These are phyloP conservation scores for Nicotiana knightiana DNA, from an alignment of 257 asterid genomes.

Conservation along the genomic window DNA sequence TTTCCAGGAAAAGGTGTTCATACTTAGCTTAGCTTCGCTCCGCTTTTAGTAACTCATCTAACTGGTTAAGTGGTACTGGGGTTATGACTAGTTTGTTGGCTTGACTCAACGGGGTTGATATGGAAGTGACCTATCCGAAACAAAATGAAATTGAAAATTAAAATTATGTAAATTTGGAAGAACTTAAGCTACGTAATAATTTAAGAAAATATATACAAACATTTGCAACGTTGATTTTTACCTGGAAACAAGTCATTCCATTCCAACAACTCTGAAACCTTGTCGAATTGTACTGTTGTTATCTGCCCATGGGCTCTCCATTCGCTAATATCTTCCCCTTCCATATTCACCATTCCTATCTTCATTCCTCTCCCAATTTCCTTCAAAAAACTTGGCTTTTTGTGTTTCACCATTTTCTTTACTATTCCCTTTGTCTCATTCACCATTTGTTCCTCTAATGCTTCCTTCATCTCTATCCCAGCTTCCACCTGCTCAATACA, in stretches of 20 bases:
- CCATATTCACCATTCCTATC: slow-evolving; percentile 80
- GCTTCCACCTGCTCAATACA: slow-evolving; percentile 29
- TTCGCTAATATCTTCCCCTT: slow-evolving; percentile 53
- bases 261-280: slow-evolving; percentile 46
- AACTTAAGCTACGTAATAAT: background rate
- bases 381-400: slow-evolving; percentile 57
- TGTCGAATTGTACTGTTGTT: slow-evolving; percentile 33
- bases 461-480: slow-evolving; percentile 51
- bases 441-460: slow-evolving; percentile 30
- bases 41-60: background rate
- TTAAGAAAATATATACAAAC: background rate
- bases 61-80: fast-evolving
- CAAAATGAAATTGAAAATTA: background rate
- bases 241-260: slow-evolving; percentile 67
- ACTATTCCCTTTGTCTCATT: slow-evolving; percentile 17
- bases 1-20: too few species aligned
- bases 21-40: too few species aligned
- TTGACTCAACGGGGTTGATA: background rate
- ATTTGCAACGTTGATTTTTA: background rate
- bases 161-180: background rate
- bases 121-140: background rate
- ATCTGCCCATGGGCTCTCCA: slow-evolving; percentile 45
- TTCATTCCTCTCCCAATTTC: slow-evolving; percentile 37
- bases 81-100: background rate
- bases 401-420: slow-evolving; percentile 41